Percentiles rank a stretch among this genome's conserved stretches.
phyloP scores from a whole-genome alignment of 1,284 basidiomycete species.

The Puccinia coronata region DNA sequence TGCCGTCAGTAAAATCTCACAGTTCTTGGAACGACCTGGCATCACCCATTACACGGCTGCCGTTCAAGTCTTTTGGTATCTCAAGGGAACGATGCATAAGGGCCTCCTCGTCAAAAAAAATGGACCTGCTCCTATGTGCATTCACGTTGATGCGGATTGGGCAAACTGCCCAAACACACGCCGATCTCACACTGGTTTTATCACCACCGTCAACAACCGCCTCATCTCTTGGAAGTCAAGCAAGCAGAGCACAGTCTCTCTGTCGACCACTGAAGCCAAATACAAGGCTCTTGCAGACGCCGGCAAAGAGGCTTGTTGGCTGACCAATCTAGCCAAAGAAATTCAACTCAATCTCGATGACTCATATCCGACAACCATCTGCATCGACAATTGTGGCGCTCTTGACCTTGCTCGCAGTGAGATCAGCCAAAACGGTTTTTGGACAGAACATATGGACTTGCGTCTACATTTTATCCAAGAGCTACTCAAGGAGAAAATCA shows the following conservation, averaged over 20 bases:
- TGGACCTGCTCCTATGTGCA: neutral
- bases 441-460: too few relatives aligned
- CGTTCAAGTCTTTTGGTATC: neutral
- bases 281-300: too few relatives aligned
- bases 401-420: too few relatives aligned
- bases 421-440: too few relatives aligned
- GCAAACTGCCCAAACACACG: slow-evolving; percentile 6
- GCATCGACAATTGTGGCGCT: too few relatives aligned
- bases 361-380: too few relatives aligned
- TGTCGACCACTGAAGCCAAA: too few relatives aligned
- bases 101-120: neutral
- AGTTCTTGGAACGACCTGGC: slow-evolving; percentile 4
- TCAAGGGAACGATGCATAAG: neutral
- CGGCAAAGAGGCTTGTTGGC: too few relatives aligned
- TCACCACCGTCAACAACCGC: slow-evolving; percentile 12
- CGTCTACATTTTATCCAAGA: too few relatives aligned
- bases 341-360: too few relatives aligned
- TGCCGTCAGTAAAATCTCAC: neutral
- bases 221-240: slow-evolving; percentile 31
- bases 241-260: slow-evolving; percentile 12
- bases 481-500: too few relatives aligned
- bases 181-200: slow-evolving; percentile 39
- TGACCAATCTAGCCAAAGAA: too few relatives aligned
- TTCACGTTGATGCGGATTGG: slow-evolving; percentile 16
- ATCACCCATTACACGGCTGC: neutral